Evolutionary conservation across 2,329 filamentous ascomycete genomes (phyloP).

Genomic region (Neocatenulostroma microsporum): DNA sequence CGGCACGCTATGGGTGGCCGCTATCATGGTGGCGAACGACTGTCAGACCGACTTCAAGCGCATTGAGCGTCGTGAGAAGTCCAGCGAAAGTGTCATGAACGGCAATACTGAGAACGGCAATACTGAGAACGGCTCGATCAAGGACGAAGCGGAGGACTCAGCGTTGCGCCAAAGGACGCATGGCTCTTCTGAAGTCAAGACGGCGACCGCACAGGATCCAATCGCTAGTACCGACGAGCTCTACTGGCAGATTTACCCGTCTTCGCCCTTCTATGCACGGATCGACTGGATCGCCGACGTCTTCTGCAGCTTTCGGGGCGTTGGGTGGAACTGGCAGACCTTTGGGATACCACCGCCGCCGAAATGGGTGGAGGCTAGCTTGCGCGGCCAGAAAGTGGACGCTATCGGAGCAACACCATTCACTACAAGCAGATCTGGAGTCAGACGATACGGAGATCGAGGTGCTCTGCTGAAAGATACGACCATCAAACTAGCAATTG

Average conservation of each 20-base stretch:
- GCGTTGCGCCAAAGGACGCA: neutral
- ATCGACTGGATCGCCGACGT: slow-evolving; percentile 53
- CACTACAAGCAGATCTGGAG: slow-evolving; percentile 26
- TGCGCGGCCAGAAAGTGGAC: slow-evolving; percentile 25
- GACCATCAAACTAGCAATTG: slow-evolving; percentile 39
- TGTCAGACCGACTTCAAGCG: slow-evolving; percentile 48
- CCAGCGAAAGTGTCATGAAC: neutral
- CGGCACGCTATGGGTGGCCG: slow-evolving; percentile 47
- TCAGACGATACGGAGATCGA: slow-evolving; percentile 30
- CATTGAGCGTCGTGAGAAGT: slow-evolving; percentile 37
- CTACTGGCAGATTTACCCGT: slow-evolving; percentile 49
- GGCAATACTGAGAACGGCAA: slow-evolving; percentile 1
- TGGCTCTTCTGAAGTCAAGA: no score
- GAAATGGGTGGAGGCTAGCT: slow-evolving; percentile 32
- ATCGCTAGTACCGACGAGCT: slow-evolving; percentile 15
- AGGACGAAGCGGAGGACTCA: neutral
- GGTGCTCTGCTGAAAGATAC: slow-evolving; percentile 29
- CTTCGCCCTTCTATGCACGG: slow-evolving; percentile 41
- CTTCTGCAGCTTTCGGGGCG: slow-evolving; percentile 51
- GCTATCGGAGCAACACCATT: slow-evolving; percentile 1
- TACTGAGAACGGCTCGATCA: neutral
- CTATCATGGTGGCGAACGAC: slow-evolving; percentile 50
- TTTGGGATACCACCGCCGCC: slow-evolving; percentile 41
- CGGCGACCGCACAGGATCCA: neutral
- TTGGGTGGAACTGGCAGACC: slow-evolving; percentile 54